Conservation (phyloP, 2,329 filamentous ascomycete species). For the Monilinia laxa region DNA sequence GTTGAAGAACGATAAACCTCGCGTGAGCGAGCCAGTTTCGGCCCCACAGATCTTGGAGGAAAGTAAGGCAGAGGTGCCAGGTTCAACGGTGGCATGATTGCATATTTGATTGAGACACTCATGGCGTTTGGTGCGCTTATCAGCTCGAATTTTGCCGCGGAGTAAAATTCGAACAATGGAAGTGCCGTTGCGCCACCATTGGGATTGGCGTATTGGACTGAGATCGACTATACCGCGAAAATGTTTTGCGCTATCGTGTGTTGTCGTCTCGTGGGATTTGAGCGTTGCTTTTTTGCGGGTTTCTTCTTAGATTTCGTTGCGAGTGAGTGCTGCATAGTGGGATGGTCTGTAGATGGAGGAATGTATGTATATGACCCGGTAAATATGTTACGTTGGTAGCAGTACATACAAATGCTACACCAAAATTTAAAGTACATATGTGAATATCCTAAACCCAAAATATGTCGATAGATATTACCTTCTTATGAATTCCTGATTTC, state of each 20-base stretch:
- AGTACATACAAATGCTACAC: background rate
- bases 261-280: slow-evolving; percentile 38
- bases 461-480: no score
- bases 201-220: slow-evolving; percentile 49
- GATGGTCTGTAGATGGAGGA: background rate
- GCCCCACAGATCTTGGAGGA: background rate
- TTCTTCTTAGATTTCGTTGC: background rate
- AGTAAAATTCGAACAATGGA: slow-evolving; percentile 49
- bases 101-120: background rate
- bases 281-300: background rate
- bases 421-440: background rate
- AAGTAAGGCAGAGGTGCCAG: slow-evolving; percentile 1
- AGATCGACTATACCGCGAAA: slow-evolving; percentile 45
- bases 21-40: background rate
- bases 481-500: no score
- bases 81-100: slow-evolving; percentile 10
- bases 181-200: slow-evolving; percentile 51
- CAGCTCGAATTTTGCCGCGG: slow-evolving; percentile 14
- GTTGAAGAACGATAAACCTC: slow-evolving; percentile 21
- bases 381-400: background rate
- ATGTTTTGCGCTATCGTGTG: slow-evolving; percentile 55
- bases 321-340: background rate
- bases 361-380: no score
- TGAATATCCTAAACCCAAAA: no score
- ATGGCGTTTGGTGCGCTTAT: slow-evolving; percentile 42